phyloP scores from a whole-genome alignment of 768 basidiomycete species.

The Calocera cornea region DNA sequence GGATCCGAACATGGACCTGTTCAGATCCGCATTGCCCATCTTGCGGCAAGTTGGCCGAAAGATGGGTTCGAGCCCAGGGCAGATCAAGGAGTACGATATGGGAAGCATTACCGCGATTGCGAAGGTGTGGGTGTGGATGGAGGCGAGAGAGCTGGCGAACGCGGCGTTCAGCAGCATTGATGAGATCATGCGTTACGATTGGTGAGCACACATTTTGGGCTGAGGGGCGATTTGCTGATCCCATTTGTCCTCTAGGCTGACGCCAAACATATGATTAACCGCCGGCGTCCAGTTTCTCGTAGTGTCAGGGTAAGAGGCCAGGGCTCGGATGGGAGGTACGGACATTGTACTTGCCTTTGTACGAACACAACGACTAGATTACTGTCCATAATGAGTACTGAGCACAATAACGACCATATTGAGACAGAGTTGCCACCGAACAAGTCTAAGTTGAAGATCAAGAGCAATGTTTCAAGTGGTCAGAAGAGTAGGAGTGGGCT shows the following conservation, averaged over 20 bases:
- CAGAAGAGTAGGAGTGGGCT: background rate
- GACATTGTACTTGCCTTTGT: background rate
- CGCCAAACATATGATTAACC: slow-evolving; percentile 28
- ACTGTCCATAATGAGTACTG: background rate
- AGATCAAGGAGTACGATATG: slow-evolving; percentile 44
- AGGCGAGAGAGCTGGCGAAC: slow-evolving; percentile 77
- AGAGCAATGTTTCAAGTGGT: too few species aligned
- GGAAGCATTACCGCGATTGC: slow-evolving; percentile 72
- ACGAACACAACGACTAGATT: background rate
- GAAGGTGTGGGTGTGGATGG: slow-evolving; percentile 93
- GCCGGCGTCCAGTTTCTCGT: too few species aligned
- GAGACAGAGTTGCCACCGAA: background rate
- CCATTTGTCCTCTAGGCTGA: slow-evolving; percentile 30
- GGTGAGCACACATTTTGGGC: slow-evolving; percentile 37
- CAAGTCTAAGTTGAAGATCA: background rate
- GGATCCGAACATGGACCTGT: slow-evolving; percentile 83
- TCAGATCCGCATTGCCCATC: slow-evolving; percentile 91
- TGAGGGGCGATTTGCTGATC: slow-evolving; percentile 7
- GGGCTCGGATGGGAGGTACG: background rate
- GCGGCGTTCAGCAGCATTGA: slow-evolving; percentile 70
- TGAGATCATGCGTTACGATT: slow-evolving; percentile 73
- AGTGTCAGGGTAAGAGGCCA: background rate
- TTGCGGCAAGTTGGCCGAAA: slow-evolving; percentile 80
- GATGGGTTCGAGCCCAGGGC: slow-evolving; percentile 59
- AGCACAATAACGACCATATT: background rate